Percentiles rank a stretch among this genome's conserved stretches.
Evolutionary conservation across 345 rosid species (phyloP).

Genomic region (Aurinia saxatilis): DNA sequence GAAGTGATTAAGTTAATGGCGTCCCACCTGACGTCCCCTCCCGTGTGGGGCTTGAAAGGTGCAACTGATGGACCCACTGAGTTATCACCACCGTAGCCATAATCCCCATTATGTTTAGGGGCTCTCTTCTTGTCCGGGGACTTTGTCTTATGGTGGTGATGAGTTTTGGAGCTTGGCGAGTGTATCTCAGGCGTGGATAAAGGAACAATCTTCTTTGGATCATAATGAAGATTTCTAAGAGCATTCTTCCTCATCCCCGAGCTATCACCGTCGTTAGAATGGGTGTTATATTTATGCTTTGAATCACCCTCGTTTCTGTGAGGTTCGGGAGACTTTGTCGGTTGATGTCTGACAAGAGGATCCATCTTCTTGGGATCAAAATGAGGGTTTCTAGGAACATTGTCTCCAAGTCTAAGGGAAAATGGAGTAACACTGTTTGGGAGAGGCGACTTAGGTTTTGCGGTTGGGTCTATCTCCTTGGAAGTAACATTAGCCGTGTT

Average conservation of each 20-base stretch:
- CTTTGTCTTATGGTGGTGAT: constrained; percentile 1
- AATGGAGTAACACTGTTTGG: constrained; percentile 10
- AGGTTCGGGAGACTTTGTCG: constrained; percentile 23
- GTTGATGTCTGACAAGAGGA: constrained; percentile 30
- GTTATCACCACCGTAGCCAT: constrained; percentile 40
- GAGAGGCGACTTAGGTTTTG: constrained; percentile 26
- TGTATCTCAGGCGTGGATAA: constrained; percentile 10
- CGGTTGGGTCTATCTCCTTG: constrained; percentile 19
- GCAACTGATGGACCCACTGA: constrained; percentile 36
- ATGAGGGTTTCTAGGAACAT: constrained; percentile 33
- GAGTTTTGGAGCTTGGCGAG: constrained; percentile 12
- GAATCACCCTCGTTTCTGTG: constrained; percentile 15
- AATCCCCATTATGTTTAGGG: constrained; percentile 20
- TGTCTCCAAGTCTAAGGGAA: constrained; percentile 32
- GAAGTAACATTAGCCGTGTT: constrained; percentile 10
- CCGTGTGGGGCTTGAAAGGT: constrained; percentile 76
- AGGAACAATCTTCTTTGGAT: constrained; percentile 31
- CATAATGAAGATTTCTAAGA: constrained; percentile 17
- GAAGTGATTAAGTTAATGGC: constrained; percentile 49
- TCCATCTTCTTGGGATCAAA: constrained; percentile 50
- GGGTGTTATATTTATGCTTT: constrained; percentile 13
- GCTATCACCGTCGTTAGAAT: constrained; percentile 22
- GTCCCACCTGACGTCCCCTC: constrained; percentile 85
- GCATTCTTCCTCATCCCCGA: neutral
- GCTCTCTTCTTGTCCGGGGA: constrained; percentile 27